These are phyloP conservation scores for Coniochaeta pulveracea DNA, from an alignment of 2,329 filamentous ascomycete species.

Conservation along the genomic window DNA sequence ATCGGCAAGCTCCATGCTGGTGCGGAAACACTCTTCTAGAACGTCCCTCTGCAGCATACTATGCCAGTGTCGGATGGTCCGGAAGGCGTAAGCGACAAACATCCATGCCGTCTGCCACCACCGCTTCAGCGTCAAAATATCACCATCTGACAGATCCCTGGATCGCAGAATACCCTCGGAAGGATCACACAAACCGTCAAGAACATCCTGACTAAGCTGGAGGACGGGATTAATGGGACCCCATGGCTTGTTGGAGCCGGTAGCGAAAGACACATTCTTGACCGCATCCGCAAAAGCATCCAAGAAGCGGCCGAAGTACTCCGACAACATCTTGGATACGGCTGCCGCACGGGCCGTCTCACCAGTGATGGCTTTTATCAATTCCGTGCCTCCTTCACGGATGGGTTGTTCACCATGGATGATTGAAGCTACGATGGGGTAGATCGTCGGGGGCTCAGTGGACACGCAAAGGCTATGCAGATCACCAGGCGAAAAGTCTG, in stretches of 20 bases:
- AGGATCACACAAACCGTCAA: slow-evolving; percentile 44
- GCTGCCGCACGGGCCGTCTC: slow-evolving; percentile 44
- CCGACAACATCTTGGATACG: slow-evolving; percentile 31
- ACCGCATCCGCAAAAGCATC: slow-evolving; percentile 31
- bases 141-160: slow-evolving; percentile 44
- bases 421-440: slow-evolving; percentile 66
- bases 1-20: slow-evolving; percentile 90
- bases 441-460: slow-evolving; percentile 47
- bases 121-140: slow-evolving; percentile 54
- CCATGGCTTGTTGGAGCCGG: slow-evolving; percentile 33
- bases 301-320: slow-evolving; percentile 31
- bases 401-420: slow-evolving; percentile 72
- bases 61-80: slow-evolving; percentile 77
- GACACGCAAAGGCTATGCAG: slow-evolving; percentile 60
- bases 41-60: slow-evolving; percentile 58
- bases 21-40: slow-evolving; percentile 89
- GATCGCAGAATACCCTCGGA: slow-evolving; percentile 42
- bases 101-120: slow-evolving; percentile 86
- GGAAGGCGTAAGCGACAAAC: slow-evolving; percentile 69
- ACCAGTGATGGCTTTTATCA: slow-evolving; percentile 73
- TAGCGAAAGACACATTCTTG: slow-evolving; percentile 26
- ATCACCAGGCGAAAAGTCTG: slow-evolving; percentile 60
- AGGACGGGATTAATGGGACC: slow-evolving; percentile 45
- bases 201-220: slow-evolving; percentile 44
- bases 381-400: slow-evolving; percentile 67